Conservation (phyloP, 1,139 yeast genomes). For the Candida sanyaensis region DNA sequence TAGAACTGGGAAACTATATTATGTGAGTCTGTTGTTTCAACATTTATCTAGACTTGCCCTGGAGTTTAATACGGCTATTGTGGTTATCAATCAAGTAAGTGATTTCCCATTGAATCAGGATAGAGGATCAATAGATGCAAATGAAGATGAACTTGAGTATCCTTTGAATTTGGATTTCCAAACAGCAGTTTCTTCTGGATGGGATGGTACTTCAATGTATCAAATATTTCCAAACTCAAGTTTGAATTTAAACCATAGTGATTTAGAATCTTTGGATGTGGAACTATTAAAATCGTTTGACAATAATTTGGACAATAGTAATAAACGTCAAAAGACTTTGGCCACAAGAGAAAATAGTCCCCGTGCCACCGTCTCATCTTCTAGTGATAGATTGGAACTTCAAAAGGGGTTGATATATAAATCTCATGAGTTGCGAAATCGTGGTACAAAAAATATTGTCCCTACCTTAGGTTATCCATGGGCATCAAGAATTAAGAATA, state of each 20-base stretch:
- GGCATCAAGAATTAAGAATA: slow-evolving; percentile 33
- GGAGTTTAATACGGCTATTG: slow-evolving; percentile 56
- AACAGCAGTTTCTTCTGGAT: slow-evolving; percentile 72
- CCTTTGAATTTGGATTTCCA: slow-evolving; percentile 66
- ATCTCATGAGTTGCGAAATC: slow-evolving; percentile 16
- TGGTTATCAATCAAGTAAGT: slow-evolving; percentile 80
- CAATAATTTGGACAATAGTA: neutral
- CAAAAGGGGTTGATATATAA: slow-evolving; percentile 16
- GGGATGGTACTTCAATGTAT: slow-evolving; percentile 45
- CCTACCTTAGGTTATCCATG: slow-evolving; percentile 47
- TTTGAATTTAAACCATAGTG: slow-evolving; percentile 11
- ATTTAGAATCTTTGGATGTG: slow-evolving; percentile 12
- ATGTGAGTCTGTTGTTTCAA: slow-evolving; percentile 46
- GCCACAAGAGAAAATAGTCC: neutral
- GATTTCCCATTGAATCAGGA: slow-evolving; percentile 38
- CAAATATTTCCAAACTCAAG: slow-evolving; percentile 8
- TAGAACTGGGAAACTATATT: slow-evolving; percentile 39
- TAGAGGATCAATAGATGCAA: slow-evolving; percentile 20
- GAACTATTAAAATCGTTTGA: slow-evolving; percentile 15
- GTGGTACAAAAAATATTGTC: slow-evolving; percentile 25
- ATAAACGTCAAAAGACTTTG: slow-evolving; percentile 12
- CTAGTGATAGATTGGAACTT: slow-evolving; percentile 7
- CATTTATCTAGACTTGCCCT: slow-evolving; percentile 54
- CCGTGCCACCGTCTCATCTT: neutral
- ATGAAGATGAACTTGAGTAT: slow-evolving; percentile 17